These are phyloP conservation scores for Periconia macrospinosa DNA, from an alignment of 2,329 filamentous ascomycete species.

Conservation along the genomic window DNA sequence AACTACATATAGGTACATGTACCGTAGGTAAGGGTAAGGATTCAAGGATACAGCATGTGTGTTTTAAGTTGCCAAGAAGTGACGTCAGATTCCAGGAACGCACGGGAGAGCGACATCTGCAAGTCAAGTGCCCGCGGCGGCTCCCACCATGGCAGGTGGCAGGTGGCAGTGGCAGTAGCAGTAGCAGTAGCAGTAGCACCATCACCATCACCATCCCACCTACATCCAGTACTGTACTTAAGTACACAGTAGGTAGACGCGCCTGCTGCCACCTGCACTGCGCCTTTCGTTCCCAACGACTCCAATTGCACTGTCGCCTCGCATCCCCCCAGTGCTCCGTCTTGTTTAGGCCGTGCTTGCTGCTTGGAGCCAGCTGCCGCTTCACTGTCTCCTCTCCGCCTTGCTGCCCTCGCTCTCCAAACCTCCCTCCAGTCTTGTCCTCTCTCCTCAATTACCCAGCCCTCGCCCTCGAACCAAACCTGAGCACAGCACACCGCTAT, in stretches of 20 bases:
- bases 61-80: background rate
- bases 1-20: too few species aligned
- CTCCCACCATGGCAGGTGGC: background rate
- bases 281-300: conserved; percentile 3
- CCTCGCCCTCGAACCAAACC: background rate
- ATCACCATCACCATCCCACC: too few species aligned
- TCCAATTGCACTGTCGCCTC: conserved; percentile 8
- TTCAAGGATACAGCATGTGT: too few species aligned
- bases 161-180: too few species aligned
- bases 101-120: background rate
- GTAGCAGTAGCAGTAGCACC: background rate
- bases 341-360: background rate
- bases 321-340: background rate
- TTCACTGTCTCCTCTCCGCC: too few species aligned
- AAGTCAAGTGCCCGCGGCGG: too few species aligned
- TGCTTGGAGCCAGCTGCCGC: background rate
- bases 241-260: too few species aligned
- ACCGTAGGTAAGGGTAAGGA: background rate
- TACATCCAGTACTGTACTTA: too few species aligned
- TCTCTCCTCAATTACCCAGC: conserved; percentile 10
- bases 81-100: background rate
- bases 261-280: background rate
- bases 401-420: too few species aligned
- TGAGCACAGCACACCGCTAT: conserved; percentile 9
- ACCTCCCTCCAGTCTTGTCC: background rate